Conservation (phyloP, 2,329 filamentous ascomycete species). For the Arthrobotrys megalospora region DNA sequence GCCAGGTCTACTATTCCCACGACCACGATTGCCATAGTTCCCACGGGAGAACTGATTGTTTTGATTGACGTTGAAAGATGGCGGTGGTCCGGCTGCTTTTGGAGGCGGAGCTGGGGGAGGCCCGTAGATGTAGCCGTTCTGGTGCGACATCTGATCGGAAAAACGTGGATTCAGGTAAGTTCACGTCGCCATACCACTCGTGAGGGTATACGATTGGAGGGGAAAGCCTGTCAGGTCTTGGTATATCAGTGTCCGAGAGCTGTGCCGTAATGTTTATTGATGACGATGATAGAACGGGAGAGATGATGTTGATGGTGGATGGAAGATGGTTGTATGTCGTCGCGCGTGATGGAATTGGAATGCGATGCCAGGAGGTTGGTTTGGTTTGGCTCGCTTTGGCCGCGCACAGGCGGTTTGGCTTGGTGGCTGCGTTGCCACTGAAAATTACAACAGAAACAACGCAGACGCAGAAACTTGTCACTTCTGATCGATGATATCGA, state of each 20-base stretch:
- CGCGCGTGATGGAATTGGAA: conserved; percentile 59
- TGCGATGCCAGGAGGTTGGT: conserved; percentile 56
- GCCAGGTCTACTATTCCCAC: conserved; percentile 46
- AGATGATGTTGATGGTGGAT: conserved; percentile 24
- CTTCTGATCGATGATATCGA: no score
- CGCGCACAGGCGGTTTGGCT: conserved; percentile 2
- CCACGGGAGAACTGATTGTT: conserved; percentile 59
- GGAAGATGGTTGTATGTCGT: conserved; percentile 18
- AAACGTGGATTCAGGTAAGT: conserved; percentile 25
- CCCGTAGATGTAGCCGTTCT: conserved; percentile 61
- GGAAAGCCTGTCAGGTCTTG: not conserved
- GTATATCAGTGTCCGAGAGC: not conserved
- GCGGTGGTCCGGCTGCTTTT: conserved; percentile 51
- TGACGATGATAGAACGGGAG: not conserved
- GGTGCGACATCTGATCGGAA: conserved; percentile 56
- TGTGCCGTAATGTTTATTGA: not conserved
- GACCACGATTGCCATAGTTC: conserved; percentile 54
- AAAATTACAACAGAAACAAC: conserved; percentile 28
- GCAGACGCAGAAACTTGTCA: no score
- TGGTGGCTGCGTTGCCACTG: conserved; percentile 21
- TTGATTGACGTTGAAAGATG: conserved; percentile 45
- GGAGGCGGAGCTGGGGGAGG: conserved; percentile 57
- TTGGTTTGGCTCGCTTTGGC: conserved; percentile 14
- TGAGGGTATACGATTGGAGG: conserved; percentile 15
- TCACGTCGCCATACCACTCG: conserved; percentile 54